A percentile compares a stretch with the other conserved stretches of the same genome.
Conservation (phyloP, 306 rosid species). For the Vigna reflexopilosa region DNA sequence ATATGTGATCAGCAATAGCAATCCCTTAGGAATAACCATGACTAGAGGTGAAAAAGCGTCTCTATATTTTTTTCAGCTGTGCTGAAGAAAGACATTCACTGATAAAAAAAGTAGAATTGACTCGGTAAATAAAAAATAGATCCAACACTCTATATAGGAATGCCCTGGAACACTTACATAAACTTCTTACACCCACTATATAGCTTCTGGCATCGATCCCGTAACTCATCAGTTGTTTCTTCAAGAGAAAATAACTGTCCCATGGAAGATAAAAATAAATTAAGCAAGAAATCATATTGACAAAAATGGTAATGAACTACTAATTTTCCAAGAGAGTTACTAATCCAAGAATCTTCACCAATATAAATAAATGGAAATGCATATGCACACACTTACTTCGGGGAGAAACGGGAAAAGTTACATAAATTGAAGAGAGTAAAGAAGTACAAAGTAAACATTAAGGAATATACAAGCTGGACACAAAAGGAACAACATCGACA, state of each 20-base stretch:
- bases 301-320: background rate
- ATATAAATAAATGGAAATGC: constrained; percentile 22
- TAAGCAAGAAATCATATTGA: background rate
- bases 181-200: constrained; percentile 77
- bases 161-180: constrained; percentile 64
- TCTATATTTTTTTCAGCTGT: constrained; percentile 1
- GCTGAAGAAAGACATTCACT: constrained; percentile 24
- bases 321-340: constrained; percentile 15
- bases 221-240: constrained; percentile 75
- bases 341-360: constrained; percentile 21
- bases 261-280: constrained; percentile 33
- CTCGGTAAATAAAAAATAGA: constrained; percentile 20
- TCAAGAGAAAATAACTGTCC: constrained; percentile 76
- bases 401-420: constrained; percentile 1
- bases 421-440: constrained; percentile 21
- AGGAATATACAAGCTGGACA: background rate
- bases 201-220: constrained; percentile 77
- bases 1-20: constrained; percentile 31
- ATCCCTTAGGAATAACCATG: constrained; percentile 31
- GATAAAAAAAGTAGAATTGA: constrained; percentile 27
- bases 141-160: constrained; percentile 8
- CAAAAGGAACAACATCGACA: constrained; percentile 6
- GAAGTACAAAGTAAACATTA: constrained; percentile 8
- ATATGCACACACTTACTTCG: background rate
- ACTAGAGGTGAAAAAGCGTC: constrained; percentile 34